Evolutionary conservation across 2,329 filamentous ascomycete genomes (phyloP).

Genomic region (Apiospora marii): DNA sequence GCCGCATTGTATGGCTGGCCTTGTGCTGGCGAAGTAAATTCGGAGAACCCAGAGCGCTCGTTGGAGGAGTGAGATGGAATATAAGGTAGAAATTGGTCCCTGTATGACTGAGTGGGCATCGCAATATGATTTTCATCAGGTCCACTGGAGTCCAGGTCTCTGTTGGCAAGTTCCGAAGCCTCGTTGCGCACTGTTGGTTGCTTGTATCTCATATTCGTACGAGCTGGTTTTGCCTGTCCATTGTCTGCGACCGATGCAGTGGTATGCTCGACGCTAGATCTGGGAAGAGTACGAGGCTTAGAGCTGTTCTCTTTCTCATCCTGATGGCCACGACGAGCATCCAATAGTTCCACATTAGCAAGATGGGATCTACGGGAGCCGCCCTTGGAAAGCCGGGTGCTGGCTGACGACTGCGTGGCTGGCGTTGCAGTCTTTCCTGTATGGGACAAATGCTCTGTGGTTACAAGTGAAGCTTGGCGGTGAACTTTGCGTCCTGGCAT

Average conservation of each 20-base stretch:
- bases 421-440: neutral
- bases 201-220: neutral
- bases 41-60: neutral
- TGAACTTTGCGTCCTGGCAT: constrained; percentile 15
- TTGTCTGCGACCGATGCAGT: neutral
- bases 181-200: constrained; percentile 22
- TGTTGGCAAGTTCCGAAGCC: constrained; percentile 10
- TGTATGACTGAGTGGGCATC: neutral
- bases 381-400: neutral
- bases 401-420: neutral
- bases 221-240: neutral
- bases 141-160: neutral
- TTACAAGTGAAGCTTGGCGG: neutral
- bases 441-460: neutral
- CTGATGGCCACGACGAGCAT: neutral
- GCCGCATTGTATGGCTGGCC: neutral
- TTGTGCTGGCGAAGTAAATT: neutral
- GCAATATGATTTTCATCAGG: neutral
- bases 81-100: neutral
- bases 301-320: neutral
- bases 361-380: neutral
- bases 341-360: neutral
- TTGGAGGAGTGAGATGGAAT: neutral
- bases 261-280: neutral
- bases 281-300: neutral